These are phyloP conservation scores for Fusarium palustre DNA, from an alignment of 2,329 filamentous ascomycete genomes.

Conservation along the genomic window DNA sequence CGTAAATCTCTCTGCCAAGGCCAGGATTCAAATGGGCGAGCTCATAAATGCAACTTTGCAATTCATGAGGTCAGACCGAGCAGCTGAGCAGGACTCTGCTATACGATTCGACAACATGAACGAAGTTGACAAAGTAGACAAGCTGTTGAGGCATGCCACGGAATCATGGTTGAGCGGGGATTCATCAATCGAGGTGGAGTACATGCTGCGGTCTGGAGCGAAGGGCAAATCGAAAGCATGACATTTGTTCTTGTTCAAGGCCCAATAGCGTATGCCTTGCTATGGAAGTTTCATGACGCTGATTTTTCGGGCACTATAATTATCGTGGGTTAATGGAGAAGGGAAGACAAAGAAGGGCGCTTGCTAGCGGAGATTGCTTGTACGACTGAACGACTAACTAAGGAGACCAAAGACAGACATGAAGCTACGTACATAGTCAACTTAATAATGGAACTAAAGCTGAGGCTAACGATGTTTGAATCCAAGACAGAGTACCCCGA, in stretches of 20 bases:
- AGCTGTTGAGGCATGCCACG: conserved; percentile 36
- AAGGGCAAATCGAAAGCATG: conserved; percentile 46
- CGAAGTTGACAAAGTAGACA: conserved; percentile 42
- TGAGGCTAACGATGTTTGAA: conserved; percentile 26
- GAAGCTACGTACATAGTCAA: conserved; percentile 16
- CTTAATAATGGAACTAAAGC: conserved; percentile 18
- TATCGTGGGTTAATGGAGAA: not conserved
- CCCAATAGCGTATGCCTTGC: conserved; percentile 4
- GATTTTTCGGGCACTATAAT: conserved; percentile 3
- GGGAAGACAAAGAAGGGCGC: not conserved
- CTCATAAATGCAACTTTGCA: conserved; percentile 24
- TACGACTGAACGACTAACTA: conserved; percentile 24
- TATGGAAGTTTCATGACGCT: conserved; percentile 10
- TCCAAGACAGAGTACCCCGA: conserved; percentile 28
- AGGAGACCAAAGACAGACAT: conserved; percentile 11
- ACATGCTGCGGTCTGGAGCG: conserved; percentile 40
- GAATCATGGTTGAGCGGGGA: conserved; percentile 39
- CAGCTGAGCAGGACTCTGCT: conserved; percentile 9
- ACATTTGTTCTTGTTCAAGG: conserved; percentile 21
- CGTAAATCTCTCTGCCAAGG: conserved; percentile 22
- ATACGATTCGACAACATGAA: conserved; percentile 43
- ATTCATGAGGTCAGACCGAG: conserved; percentile 19
- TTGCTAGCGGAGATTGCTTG: conserved; percentile 27
- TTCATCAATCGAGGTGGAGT: conserved; percentile 40
- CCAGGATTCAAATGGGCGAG: conserved; percentile 8